phyloP scores from a whole-genome alignment of 208 protist species.

The Angomonas deanei region DNA sequence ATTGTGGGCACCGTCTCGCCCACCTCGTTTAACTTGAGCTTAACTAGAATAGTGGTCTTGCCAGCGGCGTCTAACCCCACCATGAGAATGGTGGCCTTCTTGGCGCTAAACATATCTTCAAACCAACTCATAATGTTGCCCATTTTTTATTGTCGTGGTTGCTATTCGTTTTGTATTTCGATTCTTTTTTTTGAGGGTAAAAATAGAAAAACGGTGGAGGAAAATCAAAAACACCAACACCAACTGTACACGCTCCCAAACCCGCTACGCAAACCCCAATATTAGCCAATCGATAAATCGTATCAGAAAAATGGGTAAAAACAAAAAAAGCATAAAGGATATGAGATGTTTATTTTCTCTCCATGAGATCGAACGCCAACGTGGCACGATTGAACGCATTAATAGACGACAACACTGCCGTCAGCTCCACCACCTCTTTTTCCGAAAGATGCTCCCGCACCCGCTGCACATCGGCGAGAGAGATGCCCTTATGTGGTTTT shows the following conservation, averaged over 20 bases:
- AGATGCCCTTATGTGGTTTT: no score
- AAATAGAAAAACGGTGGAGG: not conserved
- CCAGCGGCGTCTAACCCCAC: conserved; percentile 98
- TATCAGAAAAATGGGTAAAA: not conserved
- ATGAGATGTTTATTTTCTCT: not conserved
- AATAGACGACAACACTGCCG: not conserved
- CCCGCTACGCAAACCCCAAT: not conserved
- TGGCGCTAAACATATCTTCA: no score
- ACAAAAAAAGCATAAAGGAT: not conserved
- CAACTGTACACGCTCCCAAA: no score
- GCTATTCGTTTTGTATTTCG: not conserved
- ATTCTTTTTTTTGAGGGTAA: not conserved
- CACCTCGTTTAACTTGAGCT: conserved; percentile 96
- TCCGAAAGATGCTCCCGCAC: not conserved
- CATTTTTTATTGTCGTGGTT: not conserved
- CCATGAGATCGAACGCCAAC: not conserved
- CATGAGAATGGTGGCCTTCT: conserved; percentile 97
- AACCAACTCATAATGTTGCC: not conserved
- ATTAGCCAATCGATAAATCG: not conserved
- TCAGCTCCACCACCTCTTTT: not conserved
- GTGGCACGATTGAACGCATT: not conserved
- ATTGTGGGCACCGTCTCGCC: conserved; percentile 96
- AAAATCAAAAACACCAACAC: conserved; percentile 1
- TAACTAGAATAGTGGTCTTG: conserved; percentile 98
- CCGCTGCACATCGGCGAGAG: not conserved